Percentiles rank a stretch among this genome's conserved stretches.
phyloP scores from a whole-genome alignment of 345 rosid species.

The Eucalyptus grandis region DNA sequence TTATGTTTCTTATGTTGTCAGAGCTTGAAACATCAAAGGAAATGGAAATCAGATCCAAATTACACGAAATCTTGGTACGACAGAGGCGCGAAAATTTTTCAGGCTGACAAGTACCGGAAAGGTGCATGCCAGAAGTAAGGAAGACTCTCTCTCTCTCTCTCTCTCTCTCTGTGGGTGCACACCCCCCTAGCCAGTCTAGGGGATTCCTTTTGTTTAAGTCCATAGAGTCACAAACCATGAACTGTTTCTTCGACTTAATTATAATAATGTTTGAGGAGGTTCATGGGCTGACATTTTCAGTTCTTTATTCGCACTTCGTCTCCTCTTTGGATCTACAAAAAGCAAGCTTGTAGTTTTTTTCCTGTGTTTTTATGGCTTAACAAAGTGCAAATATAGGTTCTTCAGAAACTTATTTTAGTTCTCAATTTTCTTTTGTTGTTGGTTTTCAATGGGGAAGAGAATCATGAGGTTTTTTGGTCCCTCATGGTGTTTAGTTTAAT shows the following conservation, averaged over 20 bases:
- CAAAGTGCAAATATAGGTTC: not conserved
- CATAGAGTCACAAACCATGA: not conserved
- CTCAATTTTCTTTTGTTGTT: not conserved
- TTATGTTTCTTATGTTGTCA: not conserved
- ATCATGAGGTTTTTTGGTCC: not conserved
- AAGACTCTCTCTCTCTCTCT: not conserved
- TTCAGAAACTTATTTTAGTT: not conserved
- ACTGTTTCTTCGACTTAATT: not conserved
- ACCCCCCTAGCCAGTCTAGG: not conserved
- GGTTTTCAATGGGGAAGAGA: not conserved
- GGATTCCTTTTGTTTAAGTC: not conserved
- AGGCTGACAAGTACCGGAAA: constrained; percentile 63
- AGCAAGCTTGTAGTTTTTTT: not conserved
- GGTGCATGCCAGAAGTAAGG: constrained; percentile 73
- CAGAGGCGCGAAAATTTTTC: constrained; percentile 55
- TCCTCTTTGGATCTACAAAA: not conserved
- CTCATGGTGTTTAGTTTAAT: not conserved
- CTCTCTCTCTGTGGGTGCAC: not conserved
- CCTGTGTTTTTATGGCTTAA: not conserved
- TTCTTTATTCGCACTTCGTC: not conserved
- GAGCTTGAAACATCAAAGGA: constrained; percentile 86
- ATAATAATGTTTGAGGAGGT: not conserved
- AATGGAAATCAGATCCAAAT: constrained; percentile 74
- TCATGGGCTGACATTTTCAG: not conserved
- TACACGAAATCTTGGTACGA: constrained; percentile 73